These are phyloP conservation scores for Globisporangium nodosum DNA, from an alignment of 352 stramenopile species.

Conservation along the genomic window DNA sequence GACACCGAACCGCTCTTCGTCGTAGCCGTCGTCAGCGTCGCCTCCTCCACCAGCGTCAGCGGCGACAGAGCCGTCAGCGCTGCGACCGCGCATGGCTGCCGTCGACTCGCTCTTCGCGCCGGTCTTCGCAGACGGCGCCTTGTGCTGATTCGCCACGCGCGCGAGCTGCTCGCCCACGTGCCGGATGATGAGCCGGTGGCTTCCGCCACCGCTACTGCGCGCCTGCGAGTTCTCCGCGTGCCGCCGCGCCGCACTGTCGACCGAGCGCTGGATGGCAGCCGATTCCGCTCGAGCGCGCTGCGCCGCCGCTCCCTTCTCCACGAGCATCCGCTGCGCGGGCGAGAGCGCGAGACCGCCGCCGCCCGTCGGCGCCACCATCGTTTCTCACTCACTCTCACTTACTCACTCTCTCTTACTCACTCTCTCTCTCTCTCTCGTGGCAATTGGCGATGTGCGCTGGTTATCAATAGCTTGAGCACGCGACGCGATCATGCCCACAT, in stretches of 20 bases:
- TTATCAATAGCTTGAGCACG: not conserved
- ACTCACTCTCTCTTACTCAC: no score
- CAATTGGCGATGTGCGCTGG: not conserved
- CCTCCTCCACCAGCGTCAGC: not conserved
- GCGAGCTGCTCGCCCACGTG: conserved; percentile 60
- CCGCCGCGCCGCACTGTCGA: conserved; percentile 19
- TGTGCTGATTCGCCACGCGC: conserved; percentile 30
- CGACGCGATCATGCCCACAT: no score
- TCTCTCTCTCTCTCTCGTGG: no score
- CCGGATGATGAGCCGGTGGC: conserved; percentile 48
- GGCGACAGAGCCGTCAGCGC: not conserved
- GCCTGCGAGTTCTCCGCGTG: conserved; percentile 31
- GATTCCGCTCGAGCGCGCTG: conserved; percentile 33
- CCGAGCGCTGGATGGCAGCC: conserved; percentile 27
- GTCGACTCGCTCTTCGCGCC: not conserved
- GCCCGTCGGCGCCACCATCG: conserved; percentile 14
- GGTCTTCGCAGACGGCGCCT: not conserved
- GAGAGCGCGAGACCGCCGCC: conserved; percentile 30
- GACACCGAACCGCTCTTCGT: conserved; percentile 51
- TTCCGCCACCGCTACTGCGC: conserved; percentile 14
- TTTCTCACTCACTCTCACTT: not conserved
- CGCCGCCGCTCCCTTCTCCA: conserved; percentile 43
- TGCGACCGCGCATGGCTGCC: not conserved
- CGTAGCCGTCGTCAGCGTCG: conserved; percentile 34
- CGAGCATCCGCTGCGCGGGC: conserved; percentile 41